Conservation (phyloP, 1,284 basidiomycete species). For the Puccinia novopanici region DNA sequence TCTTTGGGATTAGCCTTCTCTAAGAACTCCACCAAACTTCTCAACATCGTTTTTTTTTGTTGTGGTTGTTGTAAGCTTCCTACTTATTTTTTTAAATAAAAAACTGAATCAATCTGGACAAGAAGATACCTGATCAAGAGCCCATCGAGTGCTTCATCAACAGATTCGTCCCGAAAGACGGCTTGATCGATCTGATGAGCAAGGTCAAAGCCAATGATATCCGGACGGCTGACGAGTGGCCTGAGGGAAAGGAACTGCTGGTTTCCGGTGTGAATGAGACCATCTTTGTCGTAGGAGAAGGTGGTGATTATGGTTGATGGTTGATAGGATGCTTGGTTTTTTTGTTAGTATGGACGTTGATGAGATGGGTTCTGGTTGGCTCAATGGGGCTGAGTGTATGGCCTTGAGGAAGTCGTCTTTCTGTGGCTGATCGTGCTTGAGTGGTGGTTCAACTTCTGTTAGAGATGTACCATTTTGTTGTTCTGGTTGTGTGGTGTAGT, state of each 20-base stretch:
- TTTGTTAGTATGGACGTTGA: background rate
- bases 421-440: too few species aligned
- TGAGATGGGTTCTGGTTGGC: background rate
- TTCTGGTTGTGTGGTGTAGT: background rate
- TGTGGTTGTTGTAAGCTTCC: background rate
- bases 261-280: conserved; percentile 4
- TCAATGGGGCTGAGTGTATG: background rate
- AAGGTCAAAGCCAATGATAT: conserved; percentile 20
- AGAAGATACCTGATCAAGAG: conserved; percentile 29
- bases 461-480: background rate
- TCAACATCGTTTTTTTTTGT: too few species aligned
- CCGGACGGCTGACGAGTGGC: background rate
- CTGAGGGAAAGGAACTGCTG: conserved; percentile 12
- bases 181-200: background rate
- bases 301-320: conserved; percentile 23
- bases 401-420: too few species aligned
- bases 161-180: conserved; percentile 15
- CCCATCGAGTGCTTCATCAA: conserved; percentile 44
- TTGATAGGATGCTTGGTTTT: conserved; percentile 23
- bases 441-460: background rate
- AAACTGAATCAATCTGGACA: too few species aligned
- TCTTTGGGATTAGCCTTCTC: conserved; percentile 4
- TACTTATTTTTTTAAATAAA: background rate
- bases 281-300: conserved; percentile 28
- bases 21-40: conserved; percentile 20